Evolutionary conservation across 306 rosid genomes (phyloP).

Genomic region (Inga leiocalycina): DNA sequence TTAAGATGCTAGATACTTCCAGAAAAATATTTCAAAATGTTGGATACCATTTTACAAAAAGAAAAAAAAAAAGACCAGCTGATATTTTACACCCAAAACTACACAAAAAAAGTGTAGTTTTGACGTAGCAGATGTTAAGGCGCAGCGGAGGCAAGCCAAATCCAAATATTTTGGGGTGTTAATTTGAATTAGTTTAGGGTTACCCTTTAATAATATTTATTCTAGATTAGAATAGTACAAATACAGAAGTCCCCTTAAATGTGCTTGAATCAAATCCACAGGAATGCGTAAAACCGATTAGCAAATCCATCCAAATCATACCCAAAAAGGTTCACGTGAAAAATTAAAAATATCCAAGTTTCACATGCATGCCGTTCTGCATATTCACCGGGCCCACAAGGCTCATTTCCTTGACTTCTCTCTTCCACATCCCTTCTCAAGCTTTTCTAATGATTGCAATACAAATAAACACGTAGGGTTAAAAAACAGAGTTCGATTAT

Average conservation of each 20-base stretch:
- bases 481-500: neutral
- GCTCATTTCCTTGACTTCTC: neutral
- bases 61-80: no score
- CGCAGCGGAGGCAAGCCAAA: no score
- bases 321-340: slow-evolving; percentile 16
- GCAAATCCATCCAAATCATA: slow-evolving; percentile 18
- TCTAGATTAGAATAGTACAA: neutral
- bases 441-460: neutral
- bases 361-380: slow-evolving; percentile 12
- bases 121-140: no score
- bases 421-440: neutral
- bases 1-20: no score
- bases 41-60: no score
- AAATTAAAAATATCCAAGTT: neutral
- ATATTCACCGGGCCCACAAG: neutral
- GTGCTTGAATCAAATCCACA: neutral
- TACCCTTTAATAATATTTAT: neutral
- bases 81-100: no score
- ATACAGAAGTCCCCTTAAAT: neutral
- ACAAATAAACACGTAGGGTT: neutral
- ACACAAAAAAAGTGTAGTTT: no score
- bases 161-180: no score
- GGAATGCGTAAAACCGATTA: neutral
- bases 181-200: no score
- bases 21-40: no score